phyloP scores from a whole-genome alignment of 805 yeast genomes.

The Candida ortonii region DNA sequence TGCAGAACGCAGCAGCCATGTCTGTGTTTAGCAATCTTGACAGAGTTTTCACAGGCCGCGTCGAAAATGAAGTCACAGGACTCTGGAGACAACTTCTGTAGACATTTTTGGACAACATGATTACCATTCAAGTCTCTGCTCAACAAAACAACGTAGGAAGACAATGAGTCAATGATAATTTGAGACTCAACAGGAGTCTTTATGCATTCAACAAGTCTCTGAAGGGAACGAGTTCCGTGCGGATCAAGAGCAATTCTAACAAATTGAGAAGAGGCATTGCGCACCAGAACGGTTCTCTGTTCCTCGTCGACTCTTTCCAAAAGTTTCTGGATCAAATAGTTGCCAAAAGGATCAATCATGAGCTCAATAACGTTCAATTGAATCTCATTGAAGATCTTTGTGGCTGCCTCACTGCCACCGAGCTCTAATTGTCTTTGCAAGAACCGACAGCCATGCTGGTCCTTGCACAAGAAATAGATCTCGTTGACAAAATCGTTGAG shows the following conservation, averaged over 20 bases:
- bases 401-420: constrained; percentile 58
- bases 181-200: constrained; percentile 67
- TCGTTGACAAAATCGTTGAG: constrained; percentile 68
- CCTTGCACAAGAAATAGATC: constrained; percentile 81
- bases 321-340: constrained; percentile 86
- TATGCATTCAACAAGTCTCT: constrained; percentile 84
- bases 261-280: constrained; percentile 69
- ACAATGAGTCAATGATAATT: constrained; percentile 37
- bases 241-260: constrained; percentile 84
- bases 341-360: constrained; percentile 97
- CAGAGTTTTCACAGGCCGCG: constrained; percentile 70
- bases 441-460: constrained; percentile 95
- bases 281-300: constrained; percentile 68
- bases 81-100: constrained; percentile 64
- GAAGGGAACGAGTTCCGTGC: constrained; percentile 95
- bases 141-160: constrained; percentile 69
- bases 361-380: constrained; percentile 74
- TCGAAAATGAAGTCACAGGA: constrained; percentile 87
- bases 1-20: constrained; percentile 98
- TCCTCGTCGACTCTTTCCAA: constrained; percentile 69
- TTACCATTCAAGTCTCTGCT: constrained; percentile 93
- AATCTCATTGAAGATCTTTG: constrained; percentile 78
- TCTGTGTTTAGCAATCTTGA: constrained; percentile 86
- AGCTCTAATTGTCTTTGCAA: constrained; percentile 81
- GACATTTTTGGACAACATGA: constrained; percentile 91